These are phyloP conservation scores for Papiliotrema flavescens DNA, from an alignment of 1,284 basidiomycete genomes.

Conservation along the genomic window DNA sequence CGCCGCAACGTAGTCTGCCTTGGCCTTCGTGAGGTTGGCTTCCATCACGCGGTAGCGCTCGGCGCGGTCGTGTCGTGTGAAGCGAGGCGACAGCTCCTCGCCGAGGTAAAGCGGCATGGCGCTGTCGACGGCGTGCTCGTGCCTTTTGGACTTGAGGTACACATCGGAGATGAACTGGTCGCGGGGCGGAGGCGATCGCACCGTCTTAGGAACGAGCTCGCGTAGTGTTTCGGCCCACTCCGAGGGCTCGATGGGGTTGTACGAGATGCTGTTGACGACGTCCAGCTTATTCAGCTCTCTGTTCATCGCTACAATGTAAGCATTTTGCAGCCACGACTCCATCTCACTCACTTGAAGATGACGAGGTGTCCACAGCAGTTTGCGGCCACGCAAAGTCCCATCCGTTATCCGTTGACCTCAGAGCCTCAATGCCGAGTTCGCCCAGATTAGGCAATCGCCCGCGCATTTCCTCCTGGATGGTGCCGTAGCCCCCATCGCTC, in stretches of 20 bases:
- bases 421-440: background rate
- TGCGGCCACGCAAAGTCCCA: too few relatives aligned
- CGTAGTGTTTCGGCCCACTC: too few relatives aligned
- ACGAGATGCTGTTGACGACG: too few relatives aligned
- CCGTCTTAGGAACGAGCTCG: background rate
- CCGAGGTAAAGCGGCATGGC: constrained; percentile 46
- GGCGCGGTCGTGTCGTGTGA: constrained; percentile 32
- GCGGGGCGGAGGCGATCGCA: background rate
- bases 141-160: background rate
- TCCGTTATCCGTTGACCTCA: too few relatives aligned
- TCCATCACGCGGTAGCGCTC: constrained; percentile 14
- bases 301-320: too few relatives aligned
- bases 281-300: too few relatives aligned
- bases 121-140: constrained; percentile 23
- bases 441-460: background rate
- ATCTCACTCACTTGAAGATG: too few relatives aligned
- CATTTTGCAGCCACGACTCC: too few relatives aligned
- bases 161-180: background rate
- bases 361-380: too few relatives aligned
- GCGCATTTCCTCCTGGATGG: background rate
- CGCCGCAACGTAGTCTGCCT: constrained; percentile 11
- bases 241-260: too few relatives aligned
- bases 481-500: too few relatives aligned
- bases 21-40: constrained; percentile 6
- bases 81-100: constrained; percentile 46